phyloP scores from a whole-genome alignment of 768 basidiomycete species.

The Serendipita sp. region DNA sequence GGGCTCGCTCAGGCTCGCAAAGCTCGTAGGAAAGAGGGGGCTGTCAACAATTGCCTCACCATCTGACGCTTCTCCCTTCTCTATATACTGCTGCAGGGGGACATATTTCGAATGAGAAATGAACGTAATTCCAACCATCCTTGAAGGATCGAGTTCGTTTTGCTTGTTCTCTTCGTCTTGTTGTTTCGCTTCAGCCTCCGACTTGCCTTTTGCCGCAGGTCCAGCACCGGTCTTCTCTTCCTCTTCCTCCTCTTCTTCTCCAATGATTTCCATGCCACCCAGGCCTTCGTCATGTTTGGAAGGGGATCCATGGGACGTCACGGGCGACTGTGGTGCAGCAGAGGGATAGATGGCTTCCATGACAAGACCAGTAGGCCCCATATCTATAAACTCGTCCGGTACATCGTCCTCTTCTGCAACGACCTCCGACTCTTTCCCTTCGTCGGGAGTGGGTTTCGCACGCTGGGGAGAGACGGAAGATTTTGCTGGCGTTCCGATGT shows the following conservation, averaged over 20 bases:
- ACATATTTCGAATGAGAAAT: constrained; percentile 13
- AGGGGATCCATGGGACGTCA: constrained; percentile 4
- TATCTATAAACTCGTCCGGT: constrained; percentile 10
- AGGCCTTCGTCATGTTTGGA: constrained; percentile 5
- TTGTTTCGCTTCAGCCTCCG: constrained; percentile 12
- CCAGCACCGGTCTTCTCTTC: constrained; percentile 17
- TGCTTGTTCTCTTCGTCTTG: background rate
- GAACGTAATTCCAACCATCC: constrained; percentile 19
- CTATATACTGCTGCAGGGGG: constrained; percentile 17
- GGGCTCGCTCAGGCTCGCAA: constrained; percentile 36
- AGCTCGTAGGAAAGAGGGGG: constrained; percentile 71
- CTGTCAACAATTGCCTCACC: constrained; percentile 54
- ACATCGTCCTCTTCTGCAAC: background rate
- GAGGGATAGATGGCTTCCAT: constrained; percentile 18
- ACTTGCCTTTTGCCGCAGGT: constrained; percentile 10
- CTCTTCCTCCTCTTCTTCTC: constrained; percentile 18
- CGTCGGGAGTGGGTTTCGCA: constrained; percentile 10
- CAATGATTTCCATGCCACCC: constrained; percentile 12
- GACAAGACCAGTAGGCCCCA: constrained; percentile 21
- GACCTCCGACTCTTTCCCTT: constrained; percentile 13
- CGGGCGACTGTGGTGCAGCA: background rate
- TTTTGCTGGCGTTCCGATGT: background rate
- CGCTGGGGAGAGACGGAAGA: background rate
- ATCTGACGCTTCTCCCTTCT: constrained; percentile 21
- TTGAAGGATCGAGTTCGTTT: background rate